Percentiles rank a stretch among this genome's conserved stretches.
These are phyloP conservation scores for Dichotomocladium elegans DNA, from an alignment of 371 early-diverging fungal genomes.

Conservation along the genomic window DNA sequence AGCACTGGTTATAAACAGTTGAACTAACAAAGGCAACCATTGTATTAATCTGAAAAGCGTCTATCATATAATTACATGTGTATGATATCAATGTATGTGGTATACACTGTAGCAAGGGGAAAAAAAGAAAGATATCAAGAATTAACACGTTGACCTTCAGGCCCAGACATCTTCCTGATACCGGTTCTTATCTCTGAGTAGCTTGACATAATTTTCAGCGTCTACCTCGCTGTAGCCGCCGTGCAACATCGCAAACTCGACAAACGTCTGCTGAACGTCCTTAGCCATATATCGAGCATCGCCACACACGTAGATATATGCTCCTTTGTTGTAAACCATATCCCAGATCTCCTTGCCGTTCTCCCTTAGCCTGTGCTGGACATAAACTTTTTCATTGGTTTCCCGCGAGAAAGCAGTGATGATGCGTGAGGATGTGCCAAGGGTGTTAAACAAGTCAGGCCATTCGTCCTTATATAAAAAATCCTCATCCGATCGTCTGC, in stretches of 20 bases:
- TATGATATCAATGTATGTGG: too few species aligned
- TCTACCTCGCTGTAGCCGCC: conserved; percentile 67
- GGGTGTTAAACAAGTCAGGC: conserved; percentile 45
- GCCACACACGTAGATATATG: conserved; percentile 86
- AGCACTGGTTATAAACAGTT: too few species aligned
- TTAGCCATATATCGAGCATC: conserved; percentile 93
- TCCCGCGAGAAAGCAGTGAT: conserved; percentile 86
- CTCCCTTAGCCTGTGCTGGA: conserved; percentile 73
- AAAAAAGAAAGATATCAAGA: too few species aligned
- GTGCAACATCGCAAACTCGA: conserved; percentile 55
- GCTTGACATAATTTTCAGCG: conserved; percentile 70
- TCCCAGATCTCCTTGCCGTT: conserved; percentile 64
- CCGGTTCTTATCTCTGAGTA: conserved; percentile 67
- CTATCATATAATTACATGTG: too few species aligned
- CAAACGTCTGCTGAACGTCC: conserved; percentile 72
- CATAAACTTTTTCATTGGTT: conserved; percentile 73
- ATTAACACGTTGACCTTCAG: too few species aligned
- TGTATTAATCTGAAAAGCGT: too few species aligned
- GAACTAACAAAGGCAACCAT: too few species aligned
- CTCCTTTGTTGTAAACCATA: conserved; percentile 52
- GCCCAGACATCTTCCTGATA: conserved; percentile 96
- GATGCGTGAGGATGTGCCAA: conserved; percentile 51
- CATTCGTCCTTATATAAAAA: conserved; percentile 85
- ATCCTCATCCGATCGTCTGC: conserved; percentile 74
- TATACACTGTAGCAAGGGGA: too few species aligned